phyloP scores from a whole-genome alignment of 352 stramenopile genomes.

The Phytopythium helicoides region DNA sequence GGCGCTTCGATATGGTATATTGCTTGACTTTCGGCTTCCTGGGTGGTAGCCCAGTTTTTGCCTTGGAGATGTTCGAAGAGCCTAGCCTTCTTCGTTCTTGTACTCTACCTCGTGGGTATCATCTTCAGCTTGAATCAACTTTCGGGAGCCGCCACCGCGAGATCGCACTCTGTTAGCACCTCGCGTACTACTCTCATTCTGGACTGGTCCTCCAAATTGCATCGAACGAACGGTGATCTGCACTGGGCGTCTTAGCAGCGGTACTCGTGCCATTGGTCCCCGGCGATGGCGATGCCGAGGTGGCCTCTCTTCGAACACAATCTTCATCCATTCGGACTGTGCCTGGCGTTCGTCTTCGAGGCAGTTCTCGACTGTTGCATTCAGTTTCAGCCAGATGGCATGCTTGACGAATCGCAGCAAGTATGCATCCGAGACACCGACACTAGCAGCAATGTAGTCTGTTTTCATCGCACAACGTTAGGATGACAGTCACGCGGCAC shows the following conservation, averaged over 20 bases:
- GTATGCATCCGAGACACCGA: constrained; percentile 26
- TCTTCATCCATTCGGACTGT: constrained; percentile 81
- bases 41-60: not conserved
- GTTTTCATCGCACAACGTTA: not conserved
- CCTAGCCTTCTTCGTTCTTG: not conserved
- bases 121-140: not conserved
- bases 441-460: constrained; percentile 54
- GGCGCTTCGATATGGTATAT: constrained; percentile 1
- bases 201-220: constrained; percentile 28
- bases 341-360: constrained; percentile 33
- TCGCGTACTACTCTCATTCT: constrained; percentile 12
- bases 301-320: constrained; percentile 54
- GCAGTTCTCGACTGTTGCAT: constrained; percentile 28
- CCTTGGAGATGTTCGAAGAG: not conserved
- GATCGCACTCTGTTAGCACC: too few relatives aligned
- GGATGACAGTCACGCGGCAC: not conserved
- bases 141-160: not conserved
- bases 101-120: not conserved
- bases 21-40: constrained; percentile 6
- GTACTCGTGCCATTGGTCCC: constrained; percentile 34
- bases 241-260: constrained; percentile 52
- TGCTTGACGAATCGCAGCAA: constrained; percentile 43
- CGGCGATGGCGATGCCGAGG: constrained; percentile 27
- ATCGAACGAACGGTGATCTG: constrained; percentile 58
- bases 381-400: constrained; percentile 52